phyloP scores from a whole-genome alignment of 2,329 filamentous ascomycete genomes.

The Plectosphaerella cucumerina region DNA sequence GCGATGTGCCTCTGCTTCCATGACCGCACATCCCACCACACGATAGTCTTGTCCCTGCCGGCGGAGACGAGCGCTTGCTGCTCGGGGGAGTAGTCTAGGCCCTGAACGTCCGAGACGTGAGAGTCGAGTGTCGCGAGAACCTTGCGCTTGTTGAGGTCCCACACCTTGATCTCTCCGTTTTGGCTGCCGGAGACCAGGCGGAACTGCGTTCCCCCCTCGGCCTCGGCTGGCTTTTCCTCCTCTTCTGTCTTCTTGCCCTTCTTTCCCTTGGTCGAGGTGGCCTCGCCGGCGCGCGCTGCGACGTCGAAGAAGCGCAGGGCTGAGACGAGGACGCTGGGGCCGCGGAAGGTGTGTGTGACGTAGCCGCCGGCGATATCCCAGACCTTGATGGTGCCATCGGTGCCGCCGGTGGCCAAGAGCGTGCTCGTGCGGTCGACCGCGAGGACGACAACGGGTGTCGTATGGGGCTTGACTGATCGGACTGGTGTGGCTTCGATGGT shows the following conservation, averaged over 20 bases:
- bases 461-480: conserved; percentile 83
- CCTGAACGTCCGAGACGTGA: conserved; percentile 92
- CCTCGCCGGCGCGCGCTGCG: conserved; percentile 36
- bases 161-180: conserved; percentile 87
- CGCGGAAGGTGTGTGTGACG: conserved; percentile 91
- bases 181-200: conserved; percentile 87
- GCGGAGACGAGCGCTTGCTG: conserved; percentile 77
- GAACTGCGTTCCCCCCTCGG: conserved; percentile 53
- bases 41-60: conserved; percentile 89
- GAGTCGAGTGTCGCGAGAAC: conserved; percentile 77
- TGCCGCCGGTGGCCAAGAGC: conserved; percentile 84
- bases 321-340: conserved; percentile 86
- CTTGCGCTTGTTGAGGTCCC: conserved; percentile 83
- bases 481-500: conserved; percentile 63
- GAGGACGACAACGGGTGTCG: conserved; percentile 82
- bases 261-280: conserved; percentile 32
- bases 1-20: conserved; percentile 82
- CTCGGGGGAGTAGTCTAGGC: conserved; percentile 72
- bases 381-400: conserved; percentile 90
- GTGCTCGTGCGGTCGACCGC: conserved; percentile 85
- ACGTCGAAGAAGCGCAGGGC: conserved; percentile 89
- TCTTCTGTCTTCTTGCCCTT: conserved; percentile 37
- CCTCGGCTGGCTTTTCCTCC: conserved; percentile 16
- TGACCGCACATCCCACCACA: conserved; percentile 81
- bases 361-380: conserved; percentile 93